phyloP scores from a whole-genome alignment of 2,329 filamentous ascomycete genomes.

The Botrytis paeoniae region DNA sequence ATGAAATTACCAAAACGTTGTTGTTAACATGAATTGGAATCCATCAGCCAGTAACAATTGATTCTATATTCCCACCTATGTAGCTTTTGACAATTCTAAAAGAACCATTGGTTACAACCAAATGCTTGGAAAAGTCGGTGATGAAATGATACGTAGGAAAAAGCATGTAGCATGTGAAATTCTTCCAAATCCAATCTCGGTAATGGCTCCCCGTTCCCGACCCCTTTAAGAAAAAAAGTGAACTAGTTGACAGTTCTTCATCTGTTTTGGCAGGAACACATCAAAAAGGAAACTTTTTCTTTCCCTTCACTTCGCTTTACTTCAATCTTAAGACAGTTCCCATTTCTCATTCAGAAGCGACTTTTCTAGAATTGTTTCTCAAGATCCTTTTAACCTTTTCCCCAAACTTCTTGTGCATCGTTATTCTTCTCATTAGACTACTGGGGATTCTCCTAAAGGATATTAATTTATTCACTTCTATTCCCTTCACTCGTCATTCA shows the following conservation, averaged over 20 bases:
- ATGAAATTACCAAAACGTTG: not conserved
- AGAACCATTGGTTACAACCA: not conserved
- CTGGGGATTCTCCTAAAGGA: not conserved
- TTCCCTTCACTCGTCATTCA: conserved; percentile 13
- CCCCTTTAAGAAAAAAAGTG: conserved; percentile 13
- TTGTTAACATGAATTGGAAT: not conserved
- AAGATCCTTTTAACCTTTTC: not conserved
- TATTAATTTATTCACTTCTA: conserved; percentile 12
- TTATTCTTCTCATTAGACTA: conserved; percentile 3
- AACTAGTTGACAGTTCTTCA: conserved; percentile 1
- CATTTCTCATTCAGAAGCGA: not conserved
- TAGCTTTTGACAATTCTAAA: not conserved
- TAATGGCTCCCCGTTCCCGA: conserved; percentile 13
- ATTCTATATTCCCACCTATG: not conserved
- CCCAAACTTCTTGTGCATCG: not conserved
- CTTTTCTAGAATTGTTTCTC: not conserved
- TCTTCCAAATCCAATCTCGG: conserved; percentile 17
- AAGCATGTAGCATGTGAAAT: conserved; percentile 5
- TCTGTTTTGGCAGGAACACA: conserved; percentile 4
- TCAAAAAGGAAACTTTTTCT: conserved; percentile 16
- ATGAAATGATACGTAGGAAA: not conserved
- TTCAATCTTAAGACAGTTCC: not conserved
- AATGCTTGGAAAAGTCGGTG: conserved; percentile 14
- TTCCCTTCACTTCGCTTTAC: conserved; percentile 4
- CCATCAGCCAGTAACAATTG: not conserved